Evolutionary conservation across 2,329 filamentous ascomycete genomes (phyloP).

Genomic region (Colletotrichum lindemuthianum): DNA sequence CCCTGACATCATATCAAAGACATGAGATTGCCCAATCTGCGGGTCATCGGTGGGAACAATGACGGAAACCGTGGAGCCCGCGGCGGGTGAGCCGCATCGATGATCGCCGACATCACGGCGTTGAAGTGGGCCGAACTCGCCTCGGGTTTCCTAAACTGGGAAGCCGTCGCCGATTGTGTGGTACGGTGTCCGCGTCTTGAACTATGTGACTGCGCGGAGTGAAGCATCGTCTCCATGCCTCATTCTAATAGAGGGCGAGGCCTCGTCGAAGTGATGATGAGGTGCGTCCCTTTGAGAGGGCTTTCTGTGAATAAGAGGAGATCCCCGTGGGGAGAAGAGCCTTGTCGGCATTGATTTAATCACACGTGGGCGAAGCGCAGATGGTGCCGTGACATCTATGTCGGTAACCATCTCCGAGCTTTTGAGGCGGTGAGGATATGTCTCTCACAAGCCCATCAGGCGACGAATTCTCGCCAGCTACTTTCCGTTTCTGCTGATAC

Average conservation of each 20-base stretch:
- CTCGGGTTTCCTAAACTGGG: slow-evolving; percentile 5
- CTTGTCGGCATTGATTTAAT: background rate
- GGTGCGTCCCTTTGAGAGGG: background rate
- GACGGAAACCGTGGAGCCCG: slow-evolving; percentile 29
- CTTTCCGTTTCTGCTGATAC: too few species aligned
- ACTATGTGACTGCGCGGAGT: background rate
- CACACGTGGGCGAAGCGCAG: too few species aligned
- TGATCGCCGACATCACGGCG: slow-evolving; percentile 18
- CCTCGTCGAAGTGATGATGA: background rate
- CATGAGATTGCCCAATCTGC: slow-evolving; percentile 9
- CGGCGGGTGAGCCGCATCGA: slow-evolving; percentile 12
- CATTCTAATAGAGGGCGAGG: background rate
- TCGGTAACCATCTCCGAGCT: too few species aligned
- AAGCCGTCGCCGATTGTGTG: background rate
- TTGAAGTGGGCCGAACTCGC: background rate
- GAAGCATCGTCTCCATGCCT: background rate
- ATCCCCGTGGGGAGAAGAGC: background rate
- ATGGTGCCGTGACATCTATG: too few species aligned
- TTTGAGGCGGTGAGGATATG: background rate
- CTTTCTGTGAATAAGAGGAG: background rate
- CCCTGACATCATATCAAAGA: slow-evolving; percentile 25
- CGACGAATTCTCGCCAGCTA: background rate
- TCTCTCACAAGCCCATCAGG: background rate
- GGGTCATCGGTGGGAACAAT: slow-evolving; percentile 30
- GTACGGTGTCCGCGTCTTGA: background rate